Base-by-base conservation (phyloP, 2,329 filamentous ascomycete species). In the Madurella mycetomatis region DNA sequence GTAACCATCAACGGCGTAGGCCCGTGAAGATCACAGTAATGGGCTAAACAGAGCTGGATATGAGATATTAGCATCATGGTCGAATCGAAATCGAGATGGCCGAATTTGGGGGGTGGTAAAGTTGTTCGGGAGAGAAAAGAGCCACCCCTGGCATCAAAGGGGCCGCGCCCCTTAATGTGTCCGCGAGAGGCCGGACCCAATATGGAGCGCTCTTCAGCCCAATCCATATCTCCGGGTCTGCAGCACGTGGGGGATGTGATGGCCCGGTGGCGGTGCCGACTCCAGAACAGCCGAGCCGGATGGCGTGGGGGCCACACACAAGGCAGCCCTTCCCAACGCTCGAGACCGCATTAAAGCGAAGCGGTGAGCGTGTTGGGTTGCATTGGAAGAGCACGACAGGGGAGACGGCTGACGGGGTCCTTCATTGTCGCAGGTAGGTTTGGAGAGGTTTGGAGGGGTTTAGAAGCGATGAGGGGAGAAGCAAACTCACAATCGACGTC, bases 1-100 rank as follows among this genome's bases (percentile, higher is more conserved):
- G 84, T 87, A 64, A 86, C 84, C 80, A 87, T 85, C 55, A 87
- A 70, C 47, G 84, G 84, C 45, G 84, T 87, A 47, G 84, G 84
- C 58, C 84, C 84, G 71, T 87, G 84, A 59, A 82, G 76, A 68
- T 87, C 84, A 76, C 84, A 87, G 67, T 86, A 87, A 68, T 87
- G 84, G 64, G 84, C 84, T 63, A 87, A 76, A 68, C 83, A 86
- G 66, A 87, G 73, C 84, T 87, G 79, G 55, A 82, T 61, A 47
- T 67, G 63, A 15, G 68, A 65, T 18, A 68, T 77, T 65, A 77
- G 73, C 66, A 73, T 66, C 57, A 59, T 66, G 47, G 54, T 45
- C 40, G 46, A 16, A 9, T 42, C 34, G 11, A 11, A 11, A 15
- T 37, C 34, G 34, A 37, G 11, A 37, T 11, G 9, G 34, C 4